Conservation (phyloP, 2,329 filamentous ascomycete genomes). For the Ramichloridium luteum region DNA sequence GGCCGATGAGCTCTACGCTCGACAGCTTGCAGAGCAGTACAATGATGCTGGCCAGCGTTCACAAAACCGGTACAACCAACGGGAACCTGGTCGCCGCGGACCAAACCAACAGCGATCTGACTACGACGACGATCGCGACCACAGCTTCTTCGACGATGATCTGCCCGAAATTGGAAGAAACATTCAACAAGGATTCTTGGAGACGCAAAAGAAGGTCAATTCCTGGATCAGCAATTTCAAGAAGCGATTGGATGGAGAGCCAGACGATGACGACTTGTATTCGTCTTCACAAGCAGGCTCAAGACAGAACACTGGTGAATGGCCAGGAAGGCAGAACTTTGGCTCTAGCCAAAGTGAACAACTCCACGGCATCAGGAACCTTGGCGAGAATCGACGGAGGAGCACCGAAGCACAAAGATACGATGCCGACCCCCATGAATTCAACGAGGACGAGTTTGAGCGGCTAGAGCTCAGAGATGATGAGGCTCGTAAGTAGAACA, state of each 20-base stretch:
- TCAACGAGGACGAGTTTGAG: slow-evolving; percentile 72
- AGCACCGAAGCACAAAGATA: slow-evolving; percentile 87
- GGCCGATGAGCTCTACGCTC: slow-evolving; percentile 80
- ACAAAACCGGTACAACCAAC: slow-evolving; percentile 23
- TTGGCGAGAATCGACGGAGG: slow-evolving; percentile 32
- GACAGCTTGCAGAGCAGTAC: slow-evolving; percentile 87
- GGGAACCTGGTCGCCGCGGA: slow-evolving; percentile 24
- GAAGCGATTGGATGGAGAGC: slow-evolving; percentile 87
- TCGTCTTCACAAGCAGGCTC: slow-evolving; percentile 15
- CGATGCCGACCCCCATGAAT: slow-evolving; percentile 81
- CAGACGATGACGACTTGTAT: slow-evolving; percentile 51
- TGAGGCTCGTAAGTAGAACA: slow-evolving; percentile 35
- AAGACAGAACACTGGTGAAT: slow-evolving; percentile 16
- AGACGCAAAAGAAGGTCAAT: slow-evolving; percentile 89
- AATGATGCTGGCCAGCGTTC: slow-evolving; percentile 28
- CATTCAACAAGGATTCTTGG: slow-evolving; percentile 82
- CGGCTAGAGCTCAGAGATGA: slow-evolving; percentile 50
- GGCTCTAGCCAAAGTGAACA: slow-evolving; percentile 27
- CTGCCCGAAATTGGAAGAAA: slow-evolving; percentile 87
- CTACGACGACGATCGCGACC: slow-evolving; percentile 52
- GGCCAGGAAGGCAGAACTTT: slow-evolving; percentile 27
- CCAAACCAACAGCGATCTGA: slow-evolving; percentile 38
- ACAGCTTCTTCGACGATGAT: slow-evolving; percentile 92
- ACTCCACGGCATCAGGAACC: slow-evolving; percentile 27
- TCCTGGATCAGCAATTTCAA: slow-evolving; percentile 82